Percentiles rank a stretch among this genome's conserved stretches.
Evolutionary conservation across 2,329 filamentous ascomycete species (phyloP).

Genomic region (Venturia effusa): DNA sequence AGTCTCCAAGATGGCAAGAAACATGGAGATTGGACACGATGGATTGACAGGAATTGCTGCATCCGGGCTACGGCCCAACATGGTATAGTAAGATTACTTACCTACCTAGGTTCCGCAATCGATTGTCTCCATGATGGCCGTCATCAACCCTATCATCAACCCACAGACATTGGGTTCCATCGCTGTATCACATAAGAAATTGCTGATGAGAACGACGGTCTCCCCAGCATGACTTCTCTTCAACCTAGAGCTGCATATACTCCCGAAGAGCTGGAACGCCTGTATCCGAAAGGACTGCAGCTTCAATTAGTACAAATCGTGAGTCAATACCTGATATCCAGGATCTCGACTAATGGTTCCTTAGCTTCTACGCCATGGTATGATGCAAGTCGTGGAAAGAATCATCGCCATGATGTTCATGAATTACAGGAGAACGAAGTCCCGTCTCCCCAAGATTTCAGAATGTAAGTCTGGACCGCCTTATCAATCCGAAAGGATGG

Average conservation of each 20-base stretch:
- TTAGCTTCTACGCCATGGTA: conserved; percentile 30
- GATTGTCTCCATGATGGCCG: not conserved
- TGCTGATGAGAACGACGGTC: not conserved
- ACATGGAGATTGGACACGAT: too few species aligned
- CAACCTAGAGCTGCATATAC: conserved; percentile 66
- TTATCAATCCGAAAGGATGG: conserved; percentile 7
- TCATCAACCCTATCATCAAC: not conserved
- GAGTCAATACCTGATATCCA: not conserved
- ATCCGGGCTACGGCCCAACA: not conserved
- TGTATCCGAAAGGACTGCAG: conserved; percentile 72
- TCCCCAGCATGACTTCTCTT: conserved; percentile 62
- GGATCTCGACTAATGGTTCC: not conserved
- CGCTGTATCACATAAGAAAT: too few species aligned
- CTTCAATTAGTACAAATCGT: conserved; percentile 78
- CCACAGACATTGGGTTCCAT: too few species aligned
- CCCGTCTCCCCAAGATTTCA: conserved; percentile 83
- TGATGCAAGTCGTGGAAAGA: conserved; percentile 1
- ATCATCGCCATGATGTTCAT: conserved; percentile 1
- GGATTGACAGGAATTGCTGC: not conserved
- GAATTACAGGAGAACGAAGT: conserved; percentile 54
- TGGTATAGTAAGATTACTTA: too few species aligned
- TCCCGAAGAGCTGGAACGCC: conserved; percentile 62
- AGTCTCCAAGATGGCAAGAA: too few species aligned
- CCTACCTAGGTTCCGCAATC: not conserved
- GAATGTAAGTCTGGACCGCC: conserved; percentile 45